phyloP scores from a whole-genome alignment of 768 basidiomycete species.

The Multifurca ochricompacta region DNA sequence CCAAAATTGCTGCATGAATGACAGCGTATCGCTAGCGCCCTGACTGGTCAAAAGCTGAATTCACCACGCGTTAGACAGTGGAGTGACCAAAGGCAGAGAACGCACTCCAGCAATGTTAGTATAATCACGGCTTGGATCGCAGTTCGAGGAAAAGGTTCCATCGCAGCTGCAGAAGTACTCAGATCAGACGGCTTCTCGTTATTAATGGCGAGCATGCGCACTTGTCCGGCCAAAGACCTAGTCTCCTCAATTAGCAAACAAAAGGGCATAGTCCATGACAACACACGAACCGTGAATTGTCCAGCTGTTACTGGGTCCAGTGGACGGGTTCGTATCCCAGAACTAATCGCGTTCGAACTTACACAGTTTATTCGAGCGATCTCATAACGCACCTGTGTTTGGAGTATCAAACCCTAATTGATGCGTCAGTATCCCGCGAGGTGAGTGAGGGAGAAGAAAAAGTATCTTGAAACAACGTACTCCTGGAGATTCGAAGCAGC shows the following conservation, averaged over 20 bases:
- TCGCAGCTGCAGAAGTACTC: slow-evolving; percentile 42
- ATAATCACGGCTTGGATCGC: slow-evolving; percentile 40
- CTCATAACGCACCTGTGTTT: slow-evolving; percentile 37
- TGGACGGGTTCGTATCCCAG: slow-evolving; percentile 61
- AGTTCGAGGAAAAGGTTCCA: slow-evolving; percentile 30
- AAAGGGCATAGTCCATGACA: neutral
- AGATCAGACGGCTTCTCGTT: neutral
- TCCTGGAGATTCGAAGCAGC: slow-evolving; percentile 62
- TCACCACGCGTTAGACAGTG: neutral
- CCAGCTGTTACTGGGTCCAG: slow-evolving; percentile 62
- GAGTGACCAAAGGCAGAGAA: neutral
- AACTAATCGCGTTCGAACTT: slow-evolving; percentile 36
- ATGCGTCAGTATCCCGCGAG: neutral
- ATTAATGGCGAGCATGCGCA: slow-evolving; percentile 24
- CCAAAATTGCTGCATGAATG: slow-evolving; percentile 61
- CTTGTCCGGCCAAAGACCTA: slow-evolving; percentile 64
- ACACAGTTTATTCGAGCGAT: neutral
- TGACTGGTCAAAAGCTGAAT: slow-evolving; percentile 47
- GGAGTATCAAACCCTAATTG: slow-evolving; percentile 49
- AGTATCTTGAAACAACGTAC: slow-evolving; percentile 32
- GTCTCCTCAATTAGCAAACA: slow-evolving; percentile 8
- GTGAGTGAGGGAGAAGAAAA: too few relatives aligned
- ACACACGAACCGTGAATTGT: slow-evolving; percentile 57
- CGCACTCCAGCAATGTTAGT: slow-evolving; percentile 35
- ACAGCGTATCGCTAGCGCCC: slow-evolving; percentile 49